phyloP scores from a whole-genome alignment of 805 yeast species.

The Debaryomyces castellii region DNA sequence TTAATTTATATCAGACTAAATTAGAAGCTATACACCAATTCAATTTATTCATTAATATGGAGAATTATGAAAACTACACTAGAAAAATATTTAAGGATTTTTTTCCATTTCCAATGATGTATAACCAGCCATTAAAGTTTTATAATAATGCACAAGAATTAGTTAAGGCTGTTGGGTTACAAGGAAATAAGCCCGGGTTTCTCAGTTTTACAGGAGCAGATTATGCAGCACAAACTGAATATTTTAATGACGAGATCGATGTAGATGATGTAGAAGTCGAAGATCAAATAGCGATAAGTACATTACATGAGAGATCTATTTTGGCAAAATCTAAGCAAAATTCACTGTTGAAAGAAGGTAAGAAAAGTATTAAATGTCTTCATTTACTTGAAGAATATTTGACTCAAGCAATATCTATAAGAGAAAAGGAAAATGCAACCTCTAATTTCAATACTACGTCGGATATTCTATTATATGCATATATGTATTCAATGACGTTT shows the following conservation, averaged over 20 bases:
- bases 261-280: conserved; percentile 18
- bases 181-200: conserved; percentile 24
- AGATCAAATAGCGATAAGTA: conserved; percentile 29
- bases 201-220: conserved; percentile 23
- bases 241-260: conserved; percentile 16
- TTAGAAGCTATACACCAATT: conserved; percentile 53
- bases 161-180: conserved; percentile 31
- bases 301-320: conserved; percentile 38
- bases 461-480: conserved; percentile 41
- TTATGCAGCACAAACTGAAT: conserved; percentile 28
- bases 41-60: conserved; percentile 53
- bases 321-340: conserved; percentile 33
- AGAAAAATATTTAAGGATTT: conserved; percentile 51
- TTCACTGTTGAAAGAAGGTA: conserved; percentile 28
- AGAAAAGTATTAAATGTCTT: conserved; percentile 32
- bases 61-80: conserved; percentile 61
- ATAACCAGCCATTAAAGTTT: conserved; percentile 57
- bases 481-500: conserved; percentile 30
- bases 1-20: conserved; percentile 41
- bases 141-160: conserved; percentile 37
- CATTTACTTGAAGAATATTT: conserved; percentile 22
- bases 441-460: conserved; percentile 18
- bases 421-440: conserved; percentile 11
- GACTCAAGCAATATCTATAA: conserved; percentile 14
- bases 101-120: conserved; percentile 74